phyloP scores from a whole-genome alignment of 2,329 filamentous ascomycete species.

The Fulvia fulva region DNA sequence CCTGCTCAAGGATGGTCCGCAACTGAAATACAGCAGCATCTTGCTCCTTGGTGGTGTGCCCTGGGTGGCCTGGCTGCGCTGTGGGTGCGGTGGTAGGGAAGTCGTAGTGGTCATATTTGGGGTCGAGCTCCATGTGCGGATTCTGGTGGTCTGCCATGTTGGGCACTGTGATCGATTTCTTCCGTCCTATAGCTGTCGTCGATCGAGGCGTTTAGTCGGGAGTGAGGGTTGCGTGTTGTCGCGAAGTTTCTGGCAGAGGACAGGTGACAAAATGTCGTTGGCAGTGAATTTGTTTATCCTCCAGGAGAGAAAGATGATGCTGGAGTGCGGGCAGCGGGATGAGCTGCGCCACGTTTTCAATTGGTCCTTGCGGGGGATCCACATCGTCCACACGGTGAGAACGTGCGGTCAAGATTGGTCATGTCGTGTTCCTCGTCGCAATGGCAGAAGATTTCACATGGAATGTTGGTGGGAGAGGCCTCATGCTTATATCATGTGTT shows the following conservation, averaged over 20 bases:
- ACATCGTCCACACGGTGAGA: background rate
- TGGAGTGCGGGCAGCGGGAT: background rate
- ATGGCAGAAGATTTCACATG: background rate
- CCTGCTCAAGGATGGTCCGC: constrained; percentile 75
- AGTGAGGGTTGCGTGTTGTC: background rate
- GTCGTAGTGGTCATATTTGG: constrained; percentile 96
- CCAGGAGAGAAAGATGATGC: background rate
- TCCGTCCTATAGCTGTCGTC: background rate
- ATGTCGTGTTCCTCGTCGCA: no score
- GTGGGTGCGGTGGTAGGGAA: constrained; percentile 75
- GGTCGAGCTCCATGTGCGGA: constrained; percentile 56
- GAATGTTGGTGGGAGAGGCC: background rate
- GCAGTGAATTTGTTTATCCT: background rate
- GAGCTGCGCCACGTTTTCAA: background rate
- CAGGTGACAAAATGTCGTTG: background rate
- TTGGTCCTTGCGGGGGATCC: background rate
- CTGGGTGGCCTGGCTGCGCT: constrained; percentile 72
- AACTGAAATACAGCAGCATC: constrained; percentile 87
- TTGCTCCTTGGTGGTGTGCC: constrained; percentile 79
- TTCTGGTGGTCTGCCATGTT: constrained; percentile 25
- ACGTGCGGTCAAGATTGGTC: background rate
- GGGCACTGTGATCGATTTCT: background rate
- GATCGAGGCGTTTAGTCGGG: background rate
- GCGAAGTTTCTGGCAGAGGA: background rate
- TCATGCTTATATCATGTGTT: background rate